Percentiles rank a stretch among this genome's conserved stretches.
Conservation (phyloP, 2,329 filamentous ascomycete species). For the Leptographium wingfieldii region DNA sequence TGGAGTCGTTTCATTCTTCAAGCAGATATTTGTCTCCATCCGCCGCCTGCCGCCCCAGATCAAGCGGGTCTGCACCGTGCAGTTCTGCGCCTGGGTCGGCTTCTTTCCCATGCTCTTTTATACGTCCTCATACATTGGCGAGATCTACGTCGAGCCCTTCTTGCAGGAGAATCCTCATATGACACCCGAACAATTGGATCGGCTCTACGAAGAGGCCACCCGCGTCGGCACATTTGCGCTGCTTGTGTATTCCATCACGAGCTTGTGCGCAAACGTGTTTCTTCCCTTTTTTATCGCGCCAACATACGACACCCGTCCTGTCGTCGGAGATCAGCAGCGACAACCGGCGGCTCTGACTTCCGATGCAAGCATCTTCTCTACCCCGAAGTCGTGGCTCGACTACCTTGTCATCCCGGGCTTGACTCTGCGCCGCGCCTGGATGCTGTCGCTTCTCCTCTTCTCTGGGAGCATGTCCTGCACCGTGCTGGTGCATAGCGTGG, state of each 20-base stretch:
- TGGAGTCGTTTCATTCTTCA: slow-evolving; percentile 69
- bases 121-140: slow-evolving; percentile 84
- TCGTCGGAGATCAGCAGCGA: not conserved
- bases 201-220: slow-evolving; percentile 73
- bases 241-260: slow-evolving; percentile 76
- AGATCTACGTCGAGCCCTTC: slow-evolving; percentile 79
- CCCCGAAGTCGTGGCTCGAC: slow-evolving; percentile 32
- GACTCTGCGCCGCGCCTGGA: slow-evolving; percentile 80
- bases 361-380: slow-evolving; percentile 3
- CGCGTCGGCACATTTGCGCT: slow-evolving; percentile 81
- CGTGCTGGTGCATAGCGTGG: slow-evolving; percentile 60
- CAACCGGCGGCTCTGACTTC: too few species aligned
- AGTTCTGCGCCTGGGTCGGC: slow-evolving; percentile 83
- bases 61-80: slow-evolving; percentile 65
- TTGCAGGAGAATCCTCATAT: slow-evolving; percentile 68
- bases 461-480: slow-evolving; percentile 71
- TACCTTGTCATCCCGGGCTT: slow-evolving; percentile 66
- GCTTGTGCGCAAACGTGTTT: slow-evolving; percentile 67
- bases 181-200: slow-evolving; percentile 61
- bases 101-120: slow-evolving; percentile 97
- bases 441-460: slow-evolving; percentile 76
- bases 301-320: slow-evolving; percentile 45
- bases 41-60: slow-evolving; percentile 71
- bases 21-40: slow-evolving; percentile 62
- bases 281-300: slow-evolving; percentile 78